phyloP scores from a whole-genome alignment of 2,329 filamentous ascomycete genomes.

The Microsporum audouinii region DNA sequence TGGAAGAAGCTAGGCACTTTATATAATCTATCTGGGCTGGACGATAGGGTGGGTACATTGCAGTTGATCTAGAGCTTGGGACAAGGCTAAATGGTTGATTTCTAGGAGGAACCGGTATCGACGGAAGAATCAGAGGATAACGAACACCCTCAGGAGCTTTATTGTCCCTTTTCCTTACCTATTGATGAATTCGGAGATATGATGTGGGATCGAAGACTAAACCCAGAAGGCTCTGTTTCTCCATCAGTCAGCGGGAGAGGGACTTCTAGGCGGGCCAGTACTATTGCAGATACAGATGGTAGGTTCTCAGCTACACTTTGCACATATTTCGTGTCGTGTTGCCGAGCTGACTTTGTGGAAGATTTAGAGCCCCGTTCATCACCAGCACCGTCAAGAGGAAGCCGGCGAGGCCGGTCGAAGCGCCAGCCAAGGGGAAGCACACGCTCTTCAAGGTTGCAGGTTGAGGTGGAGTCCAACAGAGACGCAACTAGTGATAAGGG shows the following conservation, averaged over 20 bases:
- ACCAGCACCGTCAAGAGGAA: constrained; percentile 32
- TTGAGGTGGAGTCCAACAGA: constrained; percentile 26
- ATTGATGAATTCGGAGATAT: constrained; percentile 37
- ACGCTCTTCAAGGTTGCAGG: constrained; percentile 30
- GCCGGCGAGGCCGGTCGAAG: constrained; percentile 25
- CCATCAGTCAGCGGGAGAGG: constrained; percentile 27
- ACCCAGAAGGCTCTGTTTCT: constrained; percentile 33
- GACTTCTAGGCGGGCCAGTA: constrained; percentile 34
- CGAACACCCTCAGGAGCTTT: constrained; percentile 41
- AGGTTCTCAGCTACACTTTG: constrained; percentile 11
- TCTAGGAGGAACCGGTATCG: constrained; percentile 43
- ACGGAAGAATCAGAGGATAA: constrained; percentile 48
- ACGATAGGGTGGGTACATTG: constrained; percentile 60
- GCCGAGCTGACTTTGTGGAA: neutral
- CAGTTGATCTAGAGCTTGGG: neutral
- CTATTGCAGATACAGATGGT: constrained; percentile 40
- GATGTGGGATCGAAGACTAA: constrained; percentile 39
- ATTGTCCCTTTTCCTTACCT: constrained; percentile 56
- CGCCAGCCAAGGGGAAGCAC: constrained; percentile 26
- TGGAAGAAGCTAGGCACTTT: constrained; percentile 76
- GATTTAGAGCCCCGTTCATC: constrained; percentile 33
- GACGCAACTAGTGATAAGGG: constrained; percentile 20
- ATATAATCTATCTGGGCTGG: constrained; percentile 76
- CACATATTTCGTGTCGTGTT: neutral
- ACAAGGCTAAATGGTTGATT: neutral